Percentiles rank a stretch among this genome's conserved stretches.
These are phyloP conservation scores for Globisporangium echinulatum DNA, from an alignment of 352 stramenopile species.

Conservation along the genomic window DNA sequence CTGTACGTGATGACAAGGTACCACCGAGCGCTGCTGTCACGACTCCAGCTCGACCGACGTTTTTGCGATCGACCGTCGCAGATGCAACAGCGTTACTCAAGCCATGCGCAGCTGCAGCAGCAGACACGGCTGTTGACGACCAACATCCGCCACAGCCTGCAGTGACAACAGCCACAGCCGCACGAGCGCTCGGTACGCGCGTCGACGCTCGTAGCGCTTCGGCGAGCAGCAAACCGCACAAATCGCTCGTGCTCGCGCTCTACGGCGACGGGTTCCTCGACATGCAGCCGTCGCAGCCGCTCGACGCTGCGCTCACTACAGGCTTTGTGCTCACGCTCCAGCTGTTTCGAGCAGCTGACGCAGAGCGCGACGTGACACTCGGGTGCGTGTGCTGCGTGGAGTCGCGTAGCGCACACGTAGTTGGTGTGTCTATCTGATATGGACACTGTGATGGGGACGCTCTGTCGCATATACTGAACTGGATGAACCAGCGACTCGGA, in stretches of 20 bases:
- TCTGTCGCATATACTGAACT: no score
- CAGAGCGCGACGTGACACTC: conserved; percentile 19
- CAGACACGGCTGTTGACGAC: not conserved
- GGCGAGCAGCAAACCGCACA: not conserved
- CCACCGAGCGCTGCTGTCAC: no score
- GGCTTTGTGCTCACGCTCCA: conserved; percentile 31
- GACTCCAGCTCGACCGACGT: no score
- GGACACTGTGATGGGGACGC: not conserved
- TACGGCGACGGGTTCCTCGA: conserved; percentile 53
- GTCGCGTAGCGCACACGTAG: no score
- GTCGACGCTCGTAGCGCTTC: not conserved
- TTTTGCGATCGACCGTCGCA: no score
- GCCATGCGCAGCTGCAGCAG: no score
- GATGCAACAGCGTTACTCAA: no score
- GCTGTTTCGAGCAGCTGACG: conserved; percentile 43
- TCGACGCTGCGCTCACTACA: conserved; percentile 6
- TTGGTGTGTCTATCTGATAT: not conserved
- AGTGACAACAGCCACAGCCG: not conserved
- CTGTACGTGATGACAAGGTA: no score
- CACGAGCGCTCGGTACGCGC: not conserved
- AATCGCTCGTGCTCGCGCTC: conserved; percentile 25
- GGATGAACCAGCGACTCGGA: conserved; percentile 19
- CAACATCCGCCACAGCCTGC: not conserved
- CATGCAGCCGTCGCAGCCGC: conserved; percentile 11
- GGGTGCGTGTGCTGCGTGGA: conserved; percentile 13